These are phyloP conservation scores for Nannochloris sp. DNA, from an alignment of 139 green algal genomes.

Conservation along the genomic window DNA sequence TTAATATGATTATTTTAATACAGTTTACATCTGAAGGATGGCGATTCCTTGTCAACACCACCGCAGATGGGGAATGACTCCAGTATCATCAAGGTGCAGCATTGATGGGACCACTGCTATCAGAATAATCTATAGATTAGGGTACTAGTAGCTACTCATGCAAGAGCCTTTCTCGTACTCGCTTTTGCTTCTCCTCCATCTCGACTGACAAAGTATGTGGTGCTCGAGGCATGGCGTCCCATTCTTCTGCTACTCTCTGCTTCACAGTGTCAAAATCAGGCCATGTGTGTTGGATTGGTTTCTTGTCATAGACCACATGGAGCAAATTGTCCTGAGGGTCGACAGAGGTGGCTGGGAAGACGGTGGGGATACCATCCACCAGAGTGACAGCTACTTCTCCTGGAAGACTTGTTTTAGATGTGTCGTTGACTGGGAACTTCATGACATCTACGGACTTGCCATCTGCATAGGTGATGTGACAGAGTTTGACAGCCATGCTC, in stretches of 20 bases:
- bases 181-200: slow-evolving; percentile 47
- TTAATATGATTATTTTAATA: too few relatives aligned
- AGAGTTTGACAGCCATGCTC: slow-evolving; percentile 86
- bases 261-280: slow-evolving; percentile 55
- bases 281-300: slow-evolving; percentile 54
- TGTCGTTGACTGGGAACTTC: slow-evolving; percentile 67
- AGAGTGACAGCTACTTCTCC: slow-evolving; percentile 67
- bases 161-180: not conserved
- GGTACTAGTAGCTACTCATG: not conserved
- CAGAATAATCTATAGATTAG: too few relatives aligned
- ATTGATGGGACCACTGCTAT: not conserved
- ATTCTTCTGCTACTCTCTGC: slow-evolving; percentile 49
- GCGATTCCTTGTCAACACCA: too few relatives aligned
- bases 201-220: slow-evolving; percentile 43
- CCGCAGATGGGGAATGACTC: too few relatives aligned
- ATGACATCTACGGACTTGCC: slow-evolving; percentile 63
- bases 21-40: too few relatives aligned
- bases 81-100: too few relatives aligned
- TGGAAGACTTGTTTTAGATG: slow-evolving; percentile 63
- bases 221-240: slow-evolving; percentile 45
- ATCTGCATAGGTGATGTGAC: slow-evolving; percentile 66
- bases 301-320: slow-evolving; percentile 57
- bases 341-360: slow-evolving; percentile 61
- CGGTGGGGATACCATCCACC: slow-evolving; percentile 62
- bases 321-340: slow-evolving; percentile 64